Conservation (phyloP, 495 filamentous ascomycete genomes). For the Aspergillus campestris region DNA sequence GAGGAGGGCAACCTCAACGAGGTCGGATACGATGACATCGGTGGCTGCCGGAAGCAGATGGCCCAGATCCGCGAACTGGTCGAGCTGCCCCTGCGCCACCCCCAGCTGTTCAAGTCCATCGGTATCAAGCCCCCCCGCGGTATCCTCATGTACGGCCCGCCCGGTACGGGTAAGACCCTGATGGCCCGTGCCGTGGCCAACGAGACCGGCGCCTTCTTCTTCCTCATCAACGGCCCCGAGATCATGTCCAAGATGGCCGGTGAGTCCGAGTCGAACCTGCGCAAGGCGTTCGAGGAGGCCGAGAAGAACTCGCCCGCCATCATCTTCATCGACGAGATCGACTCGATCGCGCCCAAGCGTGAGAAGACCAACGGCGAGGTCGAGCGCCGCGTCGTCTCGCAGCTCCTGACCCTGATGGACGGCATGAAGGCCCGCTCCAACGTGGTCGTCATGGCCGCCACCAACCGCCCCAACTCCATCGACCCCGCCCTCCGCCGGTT, state of each 20-base stretch:
- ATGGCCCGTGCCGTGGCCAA: conserved; percentile 99
- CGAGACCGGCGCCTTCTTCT: conserved; percentile 98
- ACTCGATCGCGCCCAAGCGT: conserved; percentile 98
- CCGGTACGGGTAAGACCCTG: conserved; percentile 97
- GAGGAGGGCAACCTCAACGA: conserved; percentile 99
- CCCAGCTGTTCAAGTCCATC: conserved; percentile 98
- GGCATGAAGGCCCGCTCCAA: conserved; percentile 99
- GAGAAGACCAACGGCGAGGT: conserved; percentile 99
- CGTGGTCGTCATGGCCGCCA: conserved; percentile 97
- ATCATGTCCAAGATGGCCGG: conserved; percentile 99
- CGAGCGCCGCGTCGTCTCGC: conserved; percentile 95
- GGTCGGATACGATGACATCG: conserved; percentile 98
- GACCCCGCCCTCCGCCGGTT: conserved; percentile 91
- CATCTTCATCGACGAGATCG: conserved; percentile 99
- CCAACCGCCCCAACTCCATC: conserved; percentile 94
- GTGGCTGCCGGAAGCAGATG: conserved; percentile 99
- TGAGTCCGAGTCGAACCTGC: conserved; percentile 94
- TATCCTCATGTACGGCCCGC: conserved; percentile 95
- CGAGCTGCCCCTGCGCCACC: conserved; percentile 90
- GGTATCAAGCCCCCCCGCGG: conserved; percentile 99
- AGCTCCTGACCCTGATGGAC: conserved; percentile 97
- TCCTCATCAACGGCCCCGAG: conserved; percentile 97
- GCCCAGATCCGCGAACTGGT: conserved; percentile 98
- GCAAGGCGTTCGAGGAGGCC: conserved; percentile 97
- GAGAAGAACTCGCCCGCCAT: conserved; percentile 99